These are phyloP conservation scores for Durotheca rogersii DNA, from an alignment of 495 filamentous ascomycete species.

Conservation along the genomic window DNA sequence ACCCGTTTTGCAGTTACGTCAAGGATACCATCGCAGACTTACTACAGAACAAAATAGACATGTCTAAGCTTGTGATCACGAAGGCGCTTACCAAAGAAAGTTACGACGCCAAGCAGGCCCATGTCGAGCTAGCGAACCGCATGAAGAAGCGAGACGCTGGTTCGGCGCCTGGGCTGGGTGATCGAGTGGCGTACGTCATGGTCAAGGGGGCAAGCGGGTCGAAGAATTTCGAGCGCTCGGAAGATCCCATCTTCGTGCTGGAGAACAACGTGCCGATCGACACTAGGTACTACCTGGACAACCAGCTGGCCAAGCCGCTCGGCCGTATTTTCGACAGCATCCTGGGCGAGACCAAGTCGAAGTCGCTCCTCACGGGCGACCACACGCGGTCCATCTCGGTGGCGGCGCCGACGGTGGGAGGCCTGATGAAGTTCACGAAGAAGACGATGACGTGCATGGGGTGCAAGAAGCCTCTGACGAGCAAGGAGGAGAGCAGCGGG, in stretches of 20 bases:
- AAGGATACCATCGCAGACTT: constrained; percentile 95
- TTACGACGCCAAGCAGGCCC: constrained; percentile 89
- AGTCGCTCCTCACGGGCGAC: constrained; percentile 77
- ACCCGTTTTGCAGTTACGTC: constrained; percentile 67
- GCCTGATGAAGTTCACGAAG: constrained; percentile 97
- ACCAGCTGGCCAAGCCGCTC: constrained; percentile 93
- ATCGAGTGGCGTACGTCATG: constrained; percentile 98
- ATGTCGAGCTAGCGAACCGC: constrained; percentile 87
- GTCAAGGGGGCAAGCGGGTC: constrained; percentile 84
- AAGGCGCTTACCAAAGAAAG: constrained; percentile 85
- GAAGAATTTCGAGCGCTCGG: constrained; percentile 92
- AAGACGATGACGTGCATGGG: constrained; percentile 98
- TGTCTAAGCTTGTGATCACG: constrained; percentile 98
- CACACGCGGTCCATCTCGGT: constrained; percentile 92
- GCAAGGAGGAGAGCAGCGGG: constrained; percentile 74
- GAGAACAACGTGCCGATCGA: constrained; percentile 98
- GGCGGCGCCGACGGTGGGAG: constrained; percentile 83
- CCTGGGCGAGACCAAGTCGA: constrained; percentile 84
- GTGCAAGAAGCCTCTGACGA: constrained; percentile 90
- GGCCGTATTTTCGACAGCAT: constrained; percentile 97
- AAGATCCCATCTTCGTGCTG: constrained; percentile 94
- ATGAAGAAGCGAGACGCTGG: constrained; percentile 97
- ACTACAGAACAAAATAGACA: constrained; percentile 95
- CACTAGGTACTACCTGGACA: constrained; percentile 98
- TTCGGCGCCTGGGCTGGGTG: constrained; percentile 89